These are phyloP conservation scores for Arthrobotrys megalospora DNA, from an alignment of 2,329 filamentous ascomycete species.

Conservation along the genomic window DNA sequence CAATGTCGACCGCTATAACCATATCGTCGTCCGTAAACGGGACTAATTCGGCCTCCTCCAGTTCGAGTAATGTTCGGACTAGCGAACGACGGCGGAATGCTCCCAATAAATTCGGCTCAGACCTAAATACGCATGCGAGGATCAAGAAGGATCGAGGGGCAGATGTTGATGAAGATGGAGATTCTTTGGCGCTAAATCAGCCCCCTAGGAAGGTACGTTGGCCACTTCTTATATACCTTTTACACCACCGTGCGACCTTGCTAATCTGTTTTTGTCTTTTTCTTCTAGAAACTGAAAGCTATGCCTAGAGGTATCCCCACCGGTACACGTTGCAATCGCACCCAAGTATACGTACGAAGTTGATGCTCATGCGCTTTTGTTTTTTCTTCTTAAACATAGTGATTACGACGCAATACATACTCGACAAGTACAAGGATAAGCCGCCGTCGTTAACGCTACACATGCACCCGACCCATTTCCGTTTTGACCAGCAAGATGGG, in stretches of 20 bases:
- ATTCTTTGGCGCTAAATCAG: slow-evolving; percentile 48
- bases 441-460: slow-evolving; percentile 89
- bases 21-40: slow-evolving; percentile 45
- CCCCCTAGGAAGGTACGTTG: slow-evolving; percentile 54
- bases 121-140: slow-evolving; percentile 30
- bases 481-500: slow-evolving; percentile 93
- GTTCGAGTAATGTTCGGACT: slow-evolving; percentile 53
- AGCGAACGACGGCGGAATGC: slow-evolving; percentile 55
- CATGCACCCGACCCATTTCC: slow-evolving; percentile 86
- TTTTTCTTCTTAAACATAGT: slow-evolving; percentile 70
- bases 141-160: slow-evolving; percentile 55
- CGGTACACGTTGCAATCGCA: slow-evolving; percentile 58
- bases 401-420: slow-evolving; percentile 80
- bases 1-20: slow-evolving; percentile 52
- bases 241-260: slow-evolving; percentile 1
- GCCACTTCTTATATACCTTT: background rate
- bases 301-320: slow-evolving; percentile 61
- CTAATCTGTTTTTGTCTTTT: slow-evolving; percentile 25
- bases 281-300: slow-evolving; percentile 59
- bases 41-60: slow-evolving; percentile 34
- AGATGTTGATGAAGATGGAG: slow-evolving; percentile 58
- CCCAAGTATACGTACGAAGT: slow-evolving; percentile 32
- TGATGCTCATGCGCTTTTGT: slow-evolving; percentile 59
- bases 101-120: slow-evolving; percentile 57
- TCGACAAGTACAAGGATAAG: slow-evolving; percentile 81